Percentiles rank a stretch among this genome's conserved stretches.
Conservation (phyloP, 2,329 filamentous ascomycete species). For the Hypoxylon sp. region DNA sequence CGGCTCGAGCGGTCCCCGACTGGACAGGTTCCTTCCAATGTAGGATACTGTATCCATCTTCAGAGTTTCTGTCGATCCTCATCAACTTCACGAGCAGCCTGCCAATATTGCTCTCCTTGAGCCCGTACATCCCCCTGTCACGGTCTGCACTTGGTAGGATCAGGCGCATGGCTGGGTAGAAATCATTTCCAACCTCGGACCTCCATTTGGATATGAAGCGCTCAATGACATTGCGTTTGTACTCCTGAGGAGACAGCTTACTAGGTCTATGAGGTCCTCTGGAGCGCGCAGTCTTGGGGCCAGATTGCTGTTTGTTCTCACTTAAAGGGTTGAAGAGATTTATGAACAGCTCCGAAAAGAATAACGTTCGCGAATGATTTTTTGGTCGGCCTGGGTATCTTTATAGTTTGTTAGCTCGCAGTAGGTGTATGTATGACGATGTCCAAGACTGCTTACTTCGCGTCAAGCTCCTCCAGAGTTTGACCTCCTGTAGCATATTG, state of each 20-base stretch:
- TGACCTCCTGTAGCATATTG: conserved; percentile 63
- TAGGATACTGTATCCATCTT: conserved; percentile 86
- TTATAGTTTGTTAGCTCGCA: conserved; percentile 28
- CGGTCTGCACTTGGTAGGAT: conserved; percentile 95
- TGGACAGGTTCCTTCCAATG: conserved; percentile 94
- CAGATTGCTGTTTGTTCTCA: conserved; percentile 83
- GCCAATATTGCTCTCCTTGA: conserved; percentile 93
- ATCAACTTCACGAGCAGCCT: conserved; percentile 93
- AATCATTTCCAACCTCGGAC: conserved; percentile 88
- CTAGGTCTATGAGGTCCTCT: conserved; percentile 72
- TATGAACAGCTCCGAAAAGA: conserved; percentile 84
- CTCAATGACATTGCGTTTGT: conserved; percentile 84
- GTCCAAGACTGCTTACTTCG: conserved; percentile 56
- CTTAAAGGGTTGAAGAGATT: conserved; percentile 84
- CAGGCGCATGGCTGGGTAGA: conserved; percentile 92
- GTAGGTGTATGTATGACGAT: background rate
- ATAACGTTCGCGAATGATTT: conserved; percentile 84
- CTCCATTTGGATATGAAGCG: conserved; percentile 91
- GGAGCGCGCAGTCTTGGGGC: conserved; percentile 65
- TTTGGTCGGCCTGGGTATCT: conserved; percentile 86
- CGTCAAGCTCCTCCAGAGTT: conserved; percentile 61
- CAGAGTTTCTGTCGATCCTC: conserved; percentile 91
- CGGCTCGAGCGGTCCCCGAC: conserved; percentile 72
- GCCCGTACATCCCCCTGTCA: conserved; percentile 90
- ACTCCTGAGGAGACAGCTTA: conserved; percentile 79